Percentiles rank a stretch among this genome's conserved stretches.
phyloP scores from a whole-genome alignment of 2,329 filamentous ascomycete genomes.

The Aureobasidium subglaciale region DNA sequence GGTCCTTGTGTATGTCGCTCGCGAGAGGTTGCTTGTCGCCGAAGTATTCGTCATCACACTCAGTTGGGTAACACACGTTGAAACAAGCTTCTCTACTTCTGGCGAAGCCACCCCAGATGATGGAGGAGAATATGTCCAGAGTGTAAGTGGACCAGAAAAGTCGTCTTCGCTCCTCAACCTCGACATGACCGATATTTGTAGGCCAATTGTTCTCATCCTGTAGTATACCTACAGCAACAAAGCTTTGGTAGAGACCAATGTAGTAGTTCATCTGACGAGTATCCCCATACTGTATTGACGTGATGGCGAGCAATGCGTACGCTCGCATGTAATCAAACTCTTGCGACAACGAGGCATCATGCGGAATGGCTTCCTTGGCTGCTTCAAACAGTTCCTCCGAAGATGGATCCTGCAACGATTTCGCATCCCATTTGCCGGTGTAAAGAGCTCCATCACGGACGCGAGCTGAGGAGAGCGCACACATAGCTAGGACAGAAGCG shows the following conservation, averaged over 20 bases:
- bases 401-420: conserved; percentile 32
- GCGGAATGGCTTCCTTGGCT: conserved; percentile 34
- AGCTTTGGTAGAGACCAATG: conserved; percentile 44
- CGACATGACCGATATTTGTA: conserved; percentile 34
- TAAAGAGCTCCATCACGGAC: conserved; percentile 44
- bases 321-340: conserved; percentile 39
- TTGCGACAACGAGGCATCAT: conserved; percentile 30
- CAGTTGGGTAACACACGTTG: conserved; percentile 40
- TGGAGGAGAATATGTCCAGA: conserved; percentile 46
- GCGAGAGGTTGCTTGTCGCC: conserved; percentile 27
- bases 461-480: conserved; percentile 43
- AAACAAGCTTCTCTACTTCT: conserved; percentile 39
- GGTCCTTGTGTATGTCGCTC: background rate
- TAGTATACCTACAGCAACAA: conserved; percentile 42
- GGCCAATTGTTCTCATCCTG: conserved; percentile 51
- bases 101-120: conserved; percentile 44
- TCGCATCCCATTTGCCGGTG: conserved; percentile 37
- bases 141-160: conserved; percentile 52
- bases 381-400: conserved; percentile 41
- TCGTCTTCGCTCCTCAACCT: conserved; percentile 40
- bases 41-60: conserved; percentile 35
- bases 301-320: conserved; percentile 44
- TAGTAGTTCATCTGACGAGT: conserved; percentile 45
- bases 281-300: conserved; percentile 46
- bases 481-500: conserved; percentile 48